These are phyloP conservation scores for Pulicaria dysenterica DNA, from an alignment of 129 eudicot genomes.

Conservation along the genomic window DNA sequence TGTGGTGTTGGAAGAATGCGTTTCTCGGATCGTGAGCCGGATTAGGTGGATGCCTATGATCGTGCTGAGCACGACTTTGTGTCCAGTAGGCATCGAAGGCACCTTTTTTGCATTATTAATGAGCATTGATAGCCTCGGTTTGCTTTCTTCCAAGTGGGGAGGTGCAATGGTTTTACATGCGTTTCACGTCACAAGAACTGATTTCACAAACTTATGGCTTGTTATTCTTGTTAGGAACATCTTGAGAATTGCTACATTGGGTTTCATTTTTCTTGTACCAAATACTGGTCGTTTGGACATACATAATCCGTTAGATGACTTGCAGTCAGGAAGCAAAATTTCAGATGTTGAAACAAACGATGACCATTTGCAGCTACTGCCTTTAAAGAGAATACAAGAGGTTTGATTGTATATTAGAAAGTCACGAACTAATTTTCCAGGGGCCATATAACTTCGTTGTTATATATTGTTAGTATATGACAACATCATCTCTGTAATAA, in stretches of 20 bases:
- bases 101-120: conserved; percentile 67
- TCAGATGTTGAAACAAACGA: neutral
- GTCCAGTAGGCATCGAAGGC: conserved; percentile 67
- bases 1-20: conserved; percentile 48
- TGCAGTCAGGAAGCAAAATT: conserved; percentile 13
- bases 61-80: conserved; percentile 55
- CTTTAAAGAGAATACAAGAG: conserved; percentile 42
- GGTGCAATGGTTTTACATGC: conserved; percentile 50
- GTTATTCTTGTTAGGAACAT: conserved; percentile 46
- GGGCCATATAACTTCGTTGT: neutral
- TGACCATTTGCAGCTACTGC: conserved; percentile 44
- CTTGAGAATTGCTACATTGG: conserved; percentile 46
- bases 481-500: neutral
- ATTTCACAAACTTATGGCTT: conserved; percentile 56
- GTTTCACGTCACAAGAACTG: conserved; percentile 53
- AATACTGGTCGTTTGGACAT: conserved; percentile 34
- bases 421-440: conserved; percentile 8
- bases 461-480: neutral
- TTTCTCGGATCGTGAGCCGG: conserved; percentile 39
- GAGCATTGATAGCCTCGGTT: conserved; percentile 64
- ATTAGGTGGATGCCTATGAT: conserved; percentile 71
- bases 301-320: conserved; percentile 15
- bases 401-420: conserved; percentile 32
- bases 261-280: conserved; percentile 56
- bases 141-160: conserved; percentile 53